Base-by-base conservation (phyloP, 2,329 filamentous ascomycete species). In the Microcyclospora pomicola region DNA sequence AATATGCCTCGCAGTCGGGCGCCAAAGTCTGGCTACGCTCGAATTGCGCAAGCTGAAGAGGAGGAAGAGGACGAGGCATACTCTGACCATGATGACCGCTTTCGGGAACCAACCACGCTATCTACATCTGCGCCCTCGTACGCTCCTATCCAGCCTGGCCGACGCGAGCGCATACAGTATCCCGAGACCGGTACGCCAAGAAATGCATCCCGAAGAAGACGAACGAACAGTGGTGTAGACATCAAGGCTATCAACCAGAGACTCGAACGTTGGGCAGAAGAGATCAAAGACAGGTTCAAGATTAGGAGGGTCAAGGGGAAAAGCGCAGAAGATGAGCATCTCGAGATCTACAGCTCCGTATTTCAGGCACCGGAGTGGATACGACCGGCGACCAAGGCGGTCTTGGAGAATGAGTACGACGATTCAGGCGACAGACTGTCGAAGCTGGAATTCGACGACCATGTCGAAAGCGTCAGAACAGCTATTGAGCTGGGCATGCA, bases 211-310 rank as follows among this genome's bases (percentile, higher is more conserved):
- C 63, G 69, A 45, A 69, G 75, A 36, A 63, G 67, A 43, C 70
- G 77, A 46, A 82, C 83, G 56, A 91, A 87, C 53, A 85, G 85
- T 14, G 88, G 87, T 2, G 88, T 98, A 13, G 91, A 98, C 55
- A 82, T 98, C 56, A 96, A 96, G 59, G 91, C 91, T 42, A 96
- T 98, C 63, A 98, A 98, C 61, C 87, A 88, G 42, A 74, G 91
- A 15, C 67, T 98, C 16, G 91, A 98, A 63, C 73, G 83, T 57
- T 98, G 91, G 91, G 91, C 91, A 12, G 91, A 96, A 51, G 91
- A 98, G 64, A 96, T 98, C 54, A 87, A 91, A 24, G 82, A 85
- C 49, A 91, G 92, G 52, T 96, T 98, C 72, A 96, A 94, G 67
- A 83, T 87, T 47, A 70, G 73, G 49, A 79, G 78, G 52, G 76